These are phyloP conservation scores for Wickerhamomyces subpelliculosus DNA, from an alignment of 805 yeast genomes.

Conservation along the genomic window DNA sequence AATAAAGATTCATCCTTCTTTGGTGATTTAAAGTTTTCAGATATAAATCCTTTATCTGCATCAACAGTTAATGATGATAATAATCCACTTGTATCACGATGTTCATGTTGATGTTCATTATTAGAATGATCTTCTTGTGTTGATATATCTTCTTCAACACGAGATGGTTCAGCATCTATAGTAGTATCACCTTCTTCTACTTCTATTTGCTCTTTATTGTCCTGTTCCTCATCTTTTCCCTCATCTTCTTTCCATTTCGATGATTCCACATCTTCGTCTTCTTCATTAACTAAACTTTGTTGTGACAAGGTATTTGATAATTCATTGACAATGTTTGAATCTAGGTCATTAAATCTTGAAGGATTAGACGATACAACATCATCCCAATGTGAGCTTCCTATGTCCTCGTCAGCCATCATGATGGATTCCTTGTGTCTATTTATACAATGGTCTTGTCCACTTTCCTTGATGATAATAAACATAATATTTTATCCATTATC, in stretches of 20 bases:
- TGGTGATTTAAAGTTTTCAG: conserved; percentile 15
- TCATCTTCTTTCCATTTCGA: conserved; percentile 10
- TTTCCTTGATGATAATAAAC: too few relatives aligned
- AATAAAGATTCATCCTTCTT: conserved; percentile 28
- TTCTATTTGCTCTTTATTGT: conserved; percentile 1
- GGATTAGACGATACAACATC: conserved; percentile 39
- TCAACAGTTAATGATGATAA: conserved; percentile 38
- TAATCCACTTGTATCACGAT: conserved; percentile 18
- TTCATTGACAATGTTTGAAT: conserved; percentile 9
- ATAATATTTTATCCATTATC: too few relatives aligned
- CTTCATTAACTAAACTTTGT: conserved; percentile 4
- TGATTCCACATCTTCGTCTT: conserved; percentile 3
- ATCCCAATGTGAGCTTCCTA: conserved; percentile 56
- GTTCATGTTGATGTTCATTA: neutral
- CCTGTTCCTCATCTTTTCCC: conserved; percentile 4
- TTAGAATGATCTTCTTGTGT: neutral
- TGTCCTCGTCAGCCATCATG: conserved; percentile 39
- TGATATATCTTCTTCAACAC: neutral
- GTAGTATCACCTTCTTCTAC: neutral
- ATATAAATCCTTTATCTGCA: conserved; percentile 19
- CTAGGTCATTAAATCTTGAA: neutral
- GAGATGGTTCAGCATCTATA: conserved; percentile 4
- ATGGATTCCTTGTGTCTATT: neutral
- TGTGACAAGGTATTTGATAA: conserved; percentile 13
- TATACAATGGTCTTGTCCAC: too few relatives aligned